Evolutionary conservation across 306 rosid genomes (phyloP), one percentile per base, ranked within the genome.

Genomic region (Luffa acutangula): DNA sequence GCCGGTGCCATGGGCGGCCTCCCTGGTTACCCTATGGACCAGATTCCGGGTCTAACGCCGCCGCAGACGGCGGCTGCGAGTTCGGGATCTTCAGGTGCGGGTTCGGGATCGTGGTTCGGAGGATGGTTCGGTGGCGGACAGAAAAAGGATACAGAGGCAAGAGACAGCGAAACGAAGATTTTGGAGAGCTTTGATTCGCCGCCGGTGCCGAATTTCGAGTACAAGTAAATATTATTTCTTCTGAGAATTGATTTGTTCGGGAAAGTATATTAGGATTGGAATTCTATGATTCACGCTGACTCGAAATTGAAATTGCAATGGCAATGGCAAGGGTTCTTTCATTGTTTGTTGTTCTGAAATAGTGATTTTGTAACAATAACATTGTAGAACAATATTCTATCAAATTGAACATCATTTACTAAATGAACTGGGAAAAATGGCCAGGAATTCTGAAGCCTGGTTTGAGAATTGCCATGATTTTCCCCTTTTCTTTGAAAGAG

Each of bases 171-270:
- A 82, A 89, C 94, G 21, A 92, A 91, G 88, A 45, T 94, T 83
- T 80, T 92, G 92, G 98, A 94, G 86, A 94, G 98, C 78, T 94
- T 92, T 59, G 98, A 92, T 85, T 93, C 98, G 8, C 98, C 98
- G 8, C 92, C 98, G 0, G 88, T 93, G 58, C 98, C 98, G 2
- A 93, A 74, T 85, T 93, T 84, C 66, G 98, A 93, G 57, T 93
- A 86, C 88, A 93, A 91, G 84, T 93, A 86, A 93, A 76, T 41
- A 41, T 81, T 80, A 45, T 49, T 74, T 74, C 21, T 25, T 33
- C 60, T 46, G 20, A 46, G 54, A 21, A 13, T 71, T 21, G 54
- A 20, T 45, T 45, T 71, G 6, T 45, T 46, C 46, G 56, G 41
- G 56, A 1, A 48, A 71, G 39, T 71, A n/a, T 2, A 71, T 1